These are phyloP conservation scores for Saturnispora saitoi DNA, from an alignment of 805 yeast genomes.

Conservation along the genomic window DNA sequence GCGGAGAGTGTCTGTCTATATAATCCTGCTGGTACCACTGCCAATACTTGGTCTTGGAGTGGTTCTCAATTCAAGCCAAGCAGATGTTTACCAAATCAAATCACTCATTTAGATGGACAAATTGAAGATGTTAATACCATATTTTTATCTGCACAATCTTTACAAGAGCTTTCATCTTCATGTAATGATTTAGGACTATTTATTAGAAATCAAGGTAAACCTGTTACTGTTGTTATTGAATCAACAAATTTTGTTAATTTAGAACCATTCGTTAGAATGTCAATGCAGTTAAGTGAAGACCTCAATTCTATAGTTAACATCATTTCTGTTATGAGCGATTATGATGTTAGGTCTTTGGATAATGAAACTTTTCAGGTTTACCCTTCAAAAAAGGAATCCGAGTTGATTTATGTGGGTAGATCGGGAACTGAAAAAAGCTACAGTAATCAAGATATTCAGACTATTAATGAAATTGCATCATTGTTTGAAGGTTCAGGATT, in stretches of 20 bases:
- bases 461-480: slow-evolving; percentile 30
- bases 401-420: slow-evolving; percentile 36
- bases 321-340: slow-evolving; percentile 54
- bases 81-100: background rate
- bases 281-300: slow-evolving; percentile 23
- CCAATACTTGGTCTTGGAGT: background rate
- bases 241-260: slow-evolving; percentile 64
- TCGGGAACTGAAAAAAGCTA: slow-evolving; percentile 37
- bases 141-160: slow-evolving; percentile 38
- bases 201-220: slow-evolving; percentile 23
- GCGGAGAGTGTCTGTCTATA: slow-evolving; percentile 36
- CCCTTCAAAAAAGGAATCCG: slow-evolving; percentile 35
- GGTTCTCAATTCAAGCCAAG: slow-evolving; percentile 4
- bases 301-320: slow-evolving; percentile 29
- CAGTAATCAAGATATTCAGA: slow-evolving; percentile 32
- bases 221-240: slow-evolving; percentile 48
- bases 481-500: slow-evolving; percentile 33
- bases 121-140: slow-evolving; percentile 32
- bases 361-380: slow-evolving; percentile 18
- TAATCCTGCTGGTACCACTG: slow-evolving; percentile 29
- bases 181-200: slow-evolving; percentile 32
- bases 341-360: slow-evolving; percentile 38
- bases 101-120: background rate
- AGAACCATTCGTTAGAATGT: slow-evolving; percentile 53
- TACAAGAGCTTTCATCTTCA: slow-evolving; percentile 42